Base-by-base conservation (phyloP, 2,329 filamentous ascomycete genomes). In the Phoma sp. region DNA sequence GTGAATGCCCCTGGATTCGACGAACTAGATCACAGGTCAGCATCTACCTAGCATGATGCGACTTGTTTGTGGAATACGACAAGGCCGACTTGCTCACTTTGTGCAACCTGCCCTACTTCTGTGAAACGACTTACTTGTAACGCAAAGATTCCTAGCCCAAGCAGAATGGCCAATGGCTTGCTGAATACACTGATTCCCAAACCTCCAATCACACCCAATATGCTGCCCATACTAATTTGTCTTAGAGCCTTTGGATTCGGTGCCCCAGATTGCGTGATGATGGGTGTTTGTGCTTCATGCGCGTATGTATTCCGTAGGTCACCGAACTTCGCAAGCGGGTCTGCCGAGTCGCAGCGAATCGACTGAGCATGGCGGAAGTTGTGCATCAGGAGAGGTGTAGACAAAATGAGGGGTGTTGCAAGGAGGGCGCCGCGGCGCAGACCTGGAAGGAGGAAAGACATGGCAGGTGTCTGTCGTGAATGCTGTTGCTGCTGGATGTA, bases 111-210 rank as follows among this genome's bases (percentile, higher is more conserved):
- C 3, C 24, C 14, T 10, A 13, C 5, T 3, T 9, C 27, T 7
- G 25, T n/a, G 24, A 7, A 8, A 11, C 29, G 23, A 53, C 79
- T 59, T 77, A 89, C 87, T 77, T 90, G 85, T 13, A 89, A 67
- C 27, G 83, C 79, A 11, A 89, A 77, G 23, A 90, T 82, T 8
- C 86, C 74, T 10, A 90, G 67, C 0, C 89, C 89, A 18, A 89
- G 76, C 18, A 93, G 71, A 13, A 92, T 66, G 1, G 88, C 87
- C 42, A 93, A 76, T 1, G 87, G 85, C 68, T 85, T 85, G 7
- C 88, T 91, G 71, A 93, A 91, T 13, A 88, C 78, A 54, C 86
- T 86, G 24, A 92, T 80, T 0, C 87, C 76, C 29, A 93, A 65
- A 1, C 89, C 89, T 3, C 82, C 75, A 8, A 74, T 38, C 29